Conservation (phyloP, 1,284 basidiomycete species). For the Apiotrichum mycotoxinovorans region DNA sequence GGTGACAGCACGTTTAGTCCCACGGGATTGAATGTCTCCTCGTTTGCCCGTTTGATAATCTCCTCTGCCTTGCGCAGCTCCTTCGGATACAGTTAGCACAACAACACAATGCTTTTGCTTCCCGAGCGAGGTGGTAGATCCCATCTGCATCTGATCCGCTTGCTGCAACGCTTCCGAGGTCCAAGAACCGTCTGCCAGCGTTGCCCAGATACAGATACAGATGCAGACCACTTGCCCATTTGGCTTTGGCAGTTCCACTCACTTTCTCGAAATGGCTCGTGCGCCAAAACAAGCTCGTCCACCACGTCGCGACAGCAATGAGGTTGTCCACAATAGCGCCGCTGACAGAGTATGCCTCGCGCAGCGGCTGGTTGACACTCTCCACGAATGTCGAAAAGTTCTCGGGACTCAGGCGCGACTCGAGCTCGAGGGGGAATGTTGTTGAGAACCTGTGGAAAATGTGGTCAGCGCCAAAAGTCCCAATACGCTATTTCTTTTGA, state of each 20-base stretch:
- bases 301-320: conserved; percentile 50
- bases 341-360: conserved; percentile 47
- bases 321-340: conserved; percentile 50
- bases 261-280: conserved; percentile 52
- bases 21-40: conserved; percentile 48
- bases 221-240: too few species aligned
- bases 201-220: not conserved
- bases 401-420: conserved; percentile 44
- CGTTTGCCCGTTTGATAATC: conserved; percentile 47
- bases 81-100: conserved; percentile 27
- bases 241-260: conserved; percentile 15
- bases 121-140: too few species aligned
- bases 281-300: conserved; percentile 48
- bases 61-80: conserved; percentile 44
- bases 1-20: conserved; percentile 54
- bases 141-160: too few species aligned
- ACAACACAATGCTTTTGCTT: not conserved
- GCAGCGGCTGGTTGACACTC: conserved; percentile 47
- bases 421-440: conserved; percentile 51
- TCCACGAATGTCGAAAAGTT: conserved; percentile 47
- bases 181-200: not conserved
- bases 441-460: conserved; percentile 49
- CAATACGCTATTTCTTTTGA: too few species aligned
- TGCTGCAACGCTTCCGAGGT: too few species aligned
- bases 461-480: too few species aligned